Evolutionary conservation across 176 grass and related monocot genomes (phyloP).

Genomic region (Carex littledalei): DNA sequence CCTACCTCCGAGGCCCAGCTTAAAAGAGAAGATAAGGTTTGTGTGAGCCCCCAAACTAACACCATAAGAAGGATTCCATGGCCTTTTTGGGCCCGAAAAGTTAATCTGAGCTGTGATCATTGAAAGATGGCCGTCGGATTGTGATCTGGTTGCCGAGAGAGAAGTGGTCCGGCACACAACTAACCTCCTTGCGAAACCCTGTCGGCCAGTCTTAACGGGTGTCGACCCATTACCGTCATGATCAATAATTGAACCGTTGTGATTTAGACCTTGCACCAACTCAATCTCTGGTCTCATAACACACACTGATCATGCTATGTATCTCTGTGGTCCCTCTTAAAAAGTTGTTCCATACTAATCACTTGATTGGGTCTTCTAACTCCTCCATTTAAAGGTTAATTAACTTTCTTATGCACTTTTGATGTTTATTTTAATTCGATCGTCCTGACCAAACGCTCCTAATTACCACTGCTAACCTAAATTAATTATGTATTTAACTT

Average conservation of each 20-base stretch:
- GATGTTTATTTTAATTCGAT: neutral
- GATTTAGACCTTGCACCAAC: constrained; percentile 65
- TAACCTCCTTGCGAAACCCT: constrained; percentile 36
- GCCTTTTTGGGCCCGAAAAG: constrained; percentile 27
- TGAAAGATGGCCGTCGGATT: constrained; percentile 28
- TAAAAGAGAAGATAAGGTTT: constrained; percentile 44
- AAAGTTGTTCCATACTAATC: constrained; percentile 27
- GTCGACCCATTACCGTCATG: constrained; percentile 34
- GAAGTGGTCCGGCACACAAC: constrained; percentile 35
- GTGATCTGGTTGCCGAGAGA: constrained; percentile 24
- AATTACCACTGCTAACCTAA: neutral
- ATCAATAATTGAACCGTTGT: constrained; percentile 71
- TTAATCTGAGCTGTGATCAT: constrained; percentile 8
- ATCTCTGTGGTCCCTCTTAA: constrained; percentile 27
- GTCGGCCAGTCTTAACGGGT: constrained; percentile 47
- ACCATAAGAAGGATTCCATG: constrained; percentile 20
- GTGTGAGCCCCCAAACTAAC: constrained; percentile 36
- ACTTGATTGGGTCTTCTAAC: constrained; percentile 29
- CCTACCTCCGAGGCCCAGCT: constrained; percentile 25
- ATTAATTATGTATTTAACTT: neutral
- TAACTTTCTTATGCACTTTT: constrained; percentile 22
- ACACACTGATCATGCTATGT: constrained; percentile 60
- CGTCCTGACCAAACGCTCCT: neutral
- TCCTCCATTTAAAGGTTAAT: constrained; percentile 23
- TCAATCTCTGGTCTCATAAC: constrained; percentile 47